These are phyloP conservation scores for Coniochaeta hoffmannii DNA, from an alignment of 2,329 filamentous ascomycete genomes.

Conservation along the genomic window DNA sequence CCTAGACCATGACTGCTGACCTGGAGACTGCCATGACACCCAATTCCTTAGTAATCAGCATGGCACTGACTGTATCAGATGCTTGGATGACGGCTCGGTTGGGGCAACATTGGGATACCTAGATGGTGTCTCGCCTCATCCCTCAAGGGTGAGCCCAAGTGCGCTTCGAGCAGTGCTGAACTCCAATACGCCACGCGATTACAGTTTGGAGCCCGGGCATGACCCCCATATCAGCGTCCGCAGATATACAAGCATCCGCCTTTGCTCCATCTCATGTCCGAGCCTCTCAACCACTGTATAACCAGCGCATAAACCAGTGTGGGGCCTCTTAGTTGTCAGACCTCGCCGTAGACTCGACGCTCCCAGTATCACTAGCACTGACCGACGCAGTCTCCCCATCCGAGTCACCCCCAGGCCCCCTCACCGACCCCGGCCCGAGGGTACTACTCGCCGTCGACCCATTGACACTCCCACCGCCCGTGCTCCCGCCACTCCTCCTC, in stretches of 20 bases:
- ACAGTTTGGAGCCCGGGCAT: not conserved
- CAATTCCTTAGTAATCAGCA: too few relatives aligned
- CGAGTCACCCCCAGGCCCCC: conserved; percentile 13
- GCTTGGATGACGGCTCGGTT: too few relatives aligned
- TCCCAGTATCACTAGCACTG: conserved; percentile 13
- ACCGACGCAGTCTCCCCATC: conserved; percentile 12
- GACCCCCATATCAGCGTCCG: not conserved
- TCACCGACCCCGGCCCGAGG: conserved; percentile 5
- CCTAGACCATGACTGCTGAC: not conserved
- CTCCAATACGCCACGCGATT: not conserved
- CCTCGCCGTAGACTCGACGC: conserved; percentile 9
- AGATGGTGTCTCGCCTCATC: not conserved
- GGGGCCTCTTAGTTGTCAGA: conserved; percentile 7
- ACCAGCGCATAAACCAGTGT: not conserved
- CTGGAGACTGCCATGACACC: too few relatives aligned
- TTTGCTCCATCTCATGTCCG: not conserved
- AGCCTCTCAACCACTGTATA: not conserved
- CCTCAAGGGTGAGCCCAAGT: not conserved
- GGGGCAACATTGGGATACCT: too few relatives aligned
- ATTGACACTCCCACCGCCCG: conserved; percentile 7
- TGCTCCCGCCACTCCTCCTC: not conserved
- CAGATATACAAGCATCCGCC: not conserved
- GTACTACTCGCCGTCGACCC: conserved; percentile 8
- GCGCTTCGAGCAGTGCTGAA: not conserved
- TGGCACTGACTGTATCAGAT: too few relatives aligned